phyloP scores from a whole-genome alignment of 2,329 filamentous ascomycete genomes.

The Fusarium pseudocircinatum region DNA sequence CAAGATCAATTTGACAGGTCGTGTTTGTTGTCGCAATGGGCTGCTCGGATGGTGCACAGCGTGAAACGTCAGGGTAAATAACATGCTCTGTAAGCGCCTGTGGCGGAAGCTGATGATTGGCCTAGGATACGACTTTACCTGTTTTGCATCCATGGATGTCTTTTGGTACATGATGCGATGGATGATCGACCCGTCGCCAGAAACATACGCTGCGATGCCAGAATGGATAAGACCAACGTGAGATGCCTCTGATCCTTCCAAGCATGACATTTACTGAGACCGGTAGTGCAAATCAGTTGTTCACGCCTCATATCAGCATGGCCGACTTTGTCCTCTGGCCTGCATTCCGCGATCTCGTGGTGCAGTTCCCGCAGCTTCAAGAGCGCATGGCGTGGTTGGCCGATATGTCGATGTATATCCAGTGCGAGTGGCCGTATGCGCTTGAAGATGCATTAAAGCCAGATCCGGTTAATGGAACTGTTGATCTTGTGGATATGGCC shows the following conservation, averaged over 20 bases:
- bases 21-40: constrained; percentile 16
- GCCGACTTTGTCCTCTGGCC: constrained; percentile 21
- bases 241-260: rapidly evolving
- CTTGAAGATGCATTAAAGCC: neutral
- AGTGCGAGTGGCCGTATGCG: constrained; percentile 14
- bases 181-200: constrained; percentile 11
- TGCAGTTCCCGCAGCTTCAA: constrained; percentile 13
- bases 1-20: constrained; percentile 7
- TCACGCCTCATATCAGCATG: constrained; percentile 17
- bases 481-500: constrained; percentile 11
- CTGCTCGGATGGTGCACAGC: constrained; percentile 22
- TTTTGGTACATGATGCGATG: constrained; percentile 29
- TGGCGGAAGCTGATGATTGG: rapidly evolving
- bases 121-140: constrained; percentile 19
- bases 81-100: rapidly evolving
- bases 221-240: constrained; percentile 26
- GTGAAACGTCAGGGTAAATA: constrained; percentile 8
- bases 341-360: constrained; percentile 1
- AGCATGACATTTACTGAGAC: rapidly evolving
- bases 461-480: neutral
- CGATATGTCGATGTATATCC: neutral
- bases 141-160: constrained; percentile 8
- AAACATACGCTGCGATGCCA: constrained; percentile 14
- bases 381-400: constrained; percentile 20
- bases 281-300: neutral